phyloP scores from a whole-genome alignment of 352 stramenopile species.

The Globisporangium abappressorium region DNA sequence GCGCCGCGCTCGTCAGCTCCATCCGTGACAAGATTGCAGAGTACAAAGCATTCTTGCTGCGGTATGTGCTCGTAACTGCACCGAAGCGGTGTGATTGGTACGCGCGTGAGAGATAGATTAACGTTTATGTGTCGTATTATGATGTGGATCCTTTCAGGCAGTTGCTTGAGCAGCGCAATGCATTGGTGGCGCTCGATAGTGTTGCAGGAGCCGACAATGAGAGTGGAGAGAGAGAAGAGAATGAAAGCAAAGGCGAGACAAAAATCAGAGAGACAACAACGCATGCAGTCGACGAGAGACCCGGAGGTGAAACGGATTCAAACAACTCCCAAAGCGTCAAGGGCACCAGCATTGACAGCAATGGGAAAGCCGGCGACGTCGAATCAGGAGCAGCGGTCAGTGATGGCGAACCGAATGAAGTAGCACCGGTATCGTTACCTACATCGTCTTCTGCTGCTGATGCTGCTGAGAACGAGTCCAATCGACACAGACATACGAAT shows the following conservation, averaged over 20 bases:
- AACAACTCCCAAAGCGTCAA: too few relatives aligned
- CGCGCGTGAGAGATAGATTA: slow-evolving; percentile 3
- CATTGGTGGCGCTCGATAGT: slow-evolving; percentile 29
- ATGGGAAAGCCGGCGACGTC: not conserved
- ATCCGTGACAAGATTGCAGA: slow-evolving; percentile 67
- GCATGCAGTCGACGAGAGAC: not conserved
- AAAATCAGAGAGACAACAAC: not conserved
- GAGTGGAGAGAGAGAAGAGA: slow-evolving; percentile 10
- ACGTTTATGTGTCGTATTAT: not conserved
- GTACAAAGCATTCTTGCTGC: slow-evolving; percentile 69
- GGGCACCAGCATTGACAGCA: not conserved
- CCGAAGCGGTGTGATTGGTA: not conserved
- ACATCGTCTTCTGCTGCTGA: not conserved
- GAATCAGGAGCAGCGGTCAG: not conserved
- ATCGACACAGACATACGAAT: slow-evolving; percentile 10
- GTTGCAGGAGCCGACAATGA: slow-evolving; percentile 20
- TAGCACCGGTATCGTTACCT: not conserved
- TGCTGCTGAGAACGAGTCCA: not conserved
- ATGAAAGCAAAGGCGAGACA: slow-evolving; percentile 5
- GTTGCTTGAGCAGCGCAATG: slow-evolving; percentile 54
- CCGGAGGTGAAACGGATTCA: not conserved
- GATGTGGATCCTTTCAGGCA: slow-evolving; percentile 32
- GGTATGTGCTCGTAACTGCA: slow-evolving; percentile 30
- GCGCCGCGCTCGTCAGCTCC: slow-evolving; percentile 40
- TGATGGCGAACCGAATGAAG: not conserved